A percentile compares a stretch with the other conserved stretches of the same genome.
Evolutionary conservation across 768 basidiomycete species (phyloP).

Genomic region (Phlegmacium glaucopus): DNA sequence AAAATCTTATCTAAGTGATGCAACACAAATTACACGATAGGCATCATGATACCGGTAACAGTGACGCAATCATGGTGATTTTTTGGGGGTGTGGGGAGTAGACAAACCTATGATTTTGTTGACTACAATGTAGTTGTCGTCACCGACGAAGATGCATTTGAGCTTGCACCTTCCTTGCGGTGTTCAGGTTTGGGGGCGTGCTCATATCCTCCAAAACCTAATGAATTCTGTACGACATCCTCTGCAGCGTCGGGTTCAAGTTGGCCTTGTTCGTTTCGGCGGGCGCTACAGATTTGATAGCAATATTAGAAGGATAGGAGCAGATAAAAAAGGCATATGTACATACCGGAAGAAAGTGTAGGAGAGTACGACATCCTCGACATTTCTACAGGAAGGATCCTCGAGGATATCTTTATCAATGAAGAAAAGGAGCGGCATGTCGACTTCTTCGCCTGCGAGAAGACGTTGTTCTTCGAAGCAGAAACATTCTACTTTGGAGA

Average conservation of each 20-base stretch:
- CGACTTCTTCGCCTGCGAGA: slow-evolving; percentile 92
- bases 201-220: slow-evolving; percentile 71
- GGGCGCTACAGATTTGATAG: slow-evolving; percentile 51
- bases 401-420: slow-evolving; percentile 97
- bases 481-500: slow-evolving; percentile 99
- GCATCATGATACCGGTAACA: too few species aligned
- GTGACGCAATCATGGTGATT: too few species aligned
- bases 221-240: slow-evolving; percentile 72
- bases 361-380: slow-evolving; percentile 90
- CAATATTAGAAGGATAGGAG: not conserved
- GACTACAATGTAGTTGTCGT: not conserved
- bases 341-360: slow-evolving; percentile 97
- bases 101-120: not conserved
- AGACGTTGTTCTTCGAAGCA: slow-evolving; percentile 99
- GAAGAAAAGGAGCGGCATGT: slow-evolving; percentile 98
- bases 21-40: too few species aligned
- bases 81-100: not conserved
- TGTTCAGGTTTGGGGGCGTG: slow-evolving; percentile 39
- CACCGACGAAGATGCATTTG: slow-evolving; percentile 3
- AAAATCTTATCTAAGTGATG: too few species aligned
- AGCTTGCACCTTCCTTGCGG: slow-evolving; percentile 1
- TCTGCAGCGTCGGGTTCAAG: slow-evolving; percentile 89
- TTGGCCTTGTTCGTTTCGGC: slow-evolving; percentile 81
- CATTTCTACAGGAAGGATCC: slow-evolving; percentile 80
- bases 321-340: not conserved